These are phyloP conservation scores for Solanum infundibuliforme DNA, from an alignment of 257 asterid species.

Conservation along the genomic window DNA sequence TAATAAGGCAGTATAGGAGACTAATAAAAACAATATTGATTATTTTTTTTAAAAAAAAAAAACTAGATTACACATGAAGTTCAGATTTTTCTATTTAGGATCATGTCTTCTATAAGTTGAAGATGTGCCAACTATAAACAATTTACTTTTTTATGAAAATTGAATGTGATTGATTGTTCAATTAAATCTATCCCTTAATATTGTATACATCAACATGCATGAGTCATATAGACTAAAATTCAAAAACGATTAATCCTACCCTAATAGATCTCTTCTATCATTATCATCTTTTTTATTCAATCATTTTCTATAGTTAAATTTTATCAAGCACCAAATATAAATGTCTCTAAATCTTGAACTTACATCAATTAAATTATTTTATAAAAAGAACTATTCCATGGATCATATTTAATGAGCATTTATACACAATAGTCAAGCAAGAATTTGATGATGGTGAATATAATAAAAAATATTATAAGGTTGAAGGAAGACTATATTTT, in stretches of 20 bases:
- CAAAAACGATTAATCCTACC: background rate
- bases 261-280: background rate
- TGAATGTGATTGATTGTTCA: background rate
- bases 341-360: background rate
- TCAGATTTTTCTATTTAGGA: background rate
- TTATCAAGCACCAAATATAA: background rate
- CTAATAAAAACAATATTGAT: background rate
- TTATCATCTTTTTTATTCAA: background rate
- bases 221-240: background rate
- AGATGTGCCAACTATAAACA: background rate
- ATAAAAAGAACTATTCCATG: background rate
- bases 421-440: background rate
- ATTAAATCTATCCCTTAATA: background rate
- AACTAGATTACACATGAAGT: too few species aligned
- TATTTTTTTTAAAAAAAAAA: background rate
- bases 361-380: background rate
- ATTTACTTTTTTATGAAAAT: background rate
- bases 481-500: background rate
- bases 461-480: background rate
- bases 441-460: background rate
- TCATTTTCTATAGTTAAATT: background rate
- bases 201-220: background rate
- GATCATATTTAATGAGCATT: background rate
- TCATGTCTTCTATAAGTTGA: background rate
- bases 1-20: background rate